These are phyloP conservation scores for Quercus tomentella DNA, from an alignment of 331 rosid genomes.

Conservation along the genomic window DNA sequence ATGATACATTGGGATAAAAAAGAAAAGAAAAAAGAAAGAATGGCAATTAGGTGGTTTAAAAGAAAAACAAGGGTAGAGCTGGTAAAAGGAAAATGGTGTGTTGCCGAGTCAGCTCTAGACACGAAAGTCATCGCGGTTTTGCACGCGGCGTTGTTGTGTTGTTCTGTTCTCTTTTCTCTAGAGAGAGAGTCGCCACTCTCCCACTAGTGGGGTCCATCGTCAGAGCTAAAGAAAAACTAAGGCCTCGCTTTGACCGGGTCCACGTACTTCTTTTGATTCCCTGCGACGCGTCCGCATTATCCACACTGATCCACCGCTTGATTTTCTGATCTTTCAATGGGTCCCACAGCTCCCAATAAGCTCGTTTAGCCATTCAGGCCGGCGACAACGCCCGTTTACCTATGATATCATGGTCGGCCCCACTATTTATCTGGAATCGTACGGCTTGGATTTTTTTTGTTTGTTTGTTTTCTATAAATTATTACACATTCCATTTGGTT, in stretches of 20 bases:
- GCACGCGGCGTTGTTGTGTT: conserved; percentile 16
- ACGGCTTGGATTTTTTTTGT: too few relatives aligned
- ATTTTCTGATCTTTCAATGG: background rate
- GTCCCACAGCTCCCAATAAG: too few relatives aligned
- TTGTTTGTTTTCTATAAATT: too few relatives aligned
- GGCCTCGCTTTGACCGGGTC: conserved; percentile 23
- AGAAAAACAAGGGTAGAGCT: background rate
- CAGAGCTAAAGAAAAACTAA: background rate
- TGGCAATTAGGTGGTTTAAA: conserved; percentile 2
- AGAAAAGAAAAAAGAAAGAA: background rate
- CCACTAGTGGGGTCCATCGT: background rate
- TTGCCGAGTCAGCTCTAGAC: background rate
- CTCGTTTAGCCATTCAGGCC: background rate
- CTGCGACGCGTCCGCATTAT: conserved; percentile 18
- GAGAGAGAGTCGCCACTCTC: too few relatives aligned
- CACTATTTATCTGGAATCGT: too few relatives aligned
- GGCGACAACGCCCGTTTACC: too few relatives aligned
- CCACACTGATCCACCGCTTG: background rate
- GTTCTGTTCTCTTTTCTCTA: too few relatives aligned
- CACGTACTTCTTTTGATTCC: background rate
- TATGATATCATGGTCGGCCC: too few relatives aligned
- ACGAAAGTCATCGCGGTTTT: background rate
- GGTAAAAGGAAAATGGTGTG: too few relatives aligned
- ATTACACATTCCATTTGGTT: too few relatives aligned
- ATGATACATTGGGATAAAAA: background rate